Base-by-base conservation (phyloP, 2,329 filamentous ascomycete species). In the Claviceps sp. region DNA sequence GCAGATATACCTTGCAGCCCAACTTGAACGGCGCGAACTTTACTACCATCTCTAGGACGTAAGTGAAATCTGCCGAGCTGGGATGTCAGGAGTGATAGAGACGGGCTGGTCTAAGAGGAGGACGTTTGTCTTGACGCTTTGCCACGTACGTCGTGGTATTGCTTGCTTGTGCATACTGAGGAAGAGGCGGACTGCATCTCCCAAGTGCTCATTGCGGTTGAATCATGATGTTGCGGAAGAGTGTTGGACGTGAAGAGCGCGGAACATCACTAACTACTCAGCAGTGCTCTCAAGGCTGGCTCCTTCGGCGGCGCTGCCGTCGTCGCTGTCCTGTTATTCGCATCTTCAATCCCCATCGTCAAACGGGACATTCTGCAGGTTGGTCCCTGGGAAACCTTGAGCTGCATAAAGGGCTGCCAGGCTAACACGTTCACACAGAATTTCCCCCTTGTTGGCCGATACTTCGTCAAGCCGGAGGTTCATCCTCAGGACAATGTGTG, bases 401-500 rank as follows among this genome's bases (percentile, higher is more conserved):
- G 5, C 20, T n/a, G n/a, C 5, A 2, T 20, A 20, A 2, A 5
- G 26, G 20, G 7, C 11, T 9, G 42, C 20, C 11, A 5, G 24
- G 5, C 6, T 18, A 48, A 48, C 34, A 18, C 18, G 4, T 13
- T 7, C 4, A 11, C 45, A 22, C 56, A 81, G 77, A 77, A 79
- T 66, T 56, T 83, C 20, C 80, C 80, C 57, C 55, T 78, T 59
- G 57, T 82, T 54, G 72, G 73, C 57, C 55, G 60, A 48, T 68
- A 72, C 67, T 83, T 74, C 65, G 60, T 71, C 60, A 73, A 76
- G 64, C 70, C 75, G 63, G 72, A 79, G 62, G 60, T 78, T 58
- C 74, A 77, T 59, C 70, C 79, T 54, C 77, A 79, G 54, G 80
- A 84, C 69, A 82, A 81, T 69, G 79, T 83, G 60, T 71, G 78